Evolutionary conservation across 495 filamentous ascomycete species (phyloP).

Genomic region (Bombardia bombarda): DNA sequence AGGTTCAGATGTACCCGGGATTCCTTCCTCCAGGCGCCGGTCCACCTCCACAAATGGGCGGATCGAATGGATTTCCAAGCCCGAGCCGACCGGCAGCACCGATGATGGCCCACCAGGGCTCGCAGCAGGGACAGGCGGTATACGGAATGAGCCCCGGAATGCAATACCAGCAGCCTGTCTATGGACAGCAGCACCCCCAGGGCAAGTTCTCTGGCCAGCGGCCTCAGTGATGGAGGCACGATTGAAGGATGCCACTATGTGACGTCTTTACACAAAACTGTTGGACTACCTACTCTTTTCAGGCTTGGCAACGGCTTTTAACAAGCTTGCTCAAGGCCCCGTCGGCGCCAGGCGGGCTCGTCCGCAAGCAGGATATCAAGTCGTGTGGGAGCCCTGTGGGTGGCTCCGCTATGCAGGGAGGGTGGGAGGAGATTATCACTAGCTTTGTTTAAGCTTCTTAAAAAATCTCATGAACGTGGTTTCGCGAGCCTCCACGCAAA

Average conservation of each 20-base stretch:
- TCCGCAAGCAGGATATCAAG: neutral
- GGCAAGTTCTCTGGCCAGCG: slow-evolving; percentile 49
- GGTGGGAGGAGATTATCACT: slow-evolving; percentile 10
- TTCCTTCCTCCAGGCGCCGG: slow-evolving; percentile 55
- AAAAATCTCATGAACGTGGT: slow-evolving; percentile 1
- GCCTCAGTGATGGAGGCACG: slow-evolving; percentile 16
- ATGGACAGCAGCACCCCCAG: slow-evolving; percentile 53
- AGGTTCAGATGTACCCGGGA: slow-evolving; percentile 64
- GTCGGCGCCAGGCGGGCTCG: neutral
- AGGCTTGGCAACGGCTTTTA: slow-evolving; percentile 4
- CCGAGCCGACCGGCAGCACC: slow-evolving; percentile 69
- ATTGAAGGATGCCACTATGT: neutral
- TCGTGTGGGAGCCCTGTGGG: neutral
- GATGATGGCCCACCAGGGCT: slow-evolving; percentile 68
- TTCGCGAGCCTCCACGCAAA: slow-evolving; percentile 4
- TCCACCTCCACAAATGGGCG: slow-evolving; percentile 52
- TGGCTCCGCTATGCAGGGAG: slow-evolving; percentile 9
- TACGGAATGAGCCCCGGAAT: slow-evolving; percentile 59
- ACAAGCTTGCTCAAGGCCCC: slow-evolving; percentile 1
- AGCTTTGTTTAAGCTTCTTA: slow-evolving; percentile 11
- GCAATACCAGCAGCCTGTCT: slow-evolving; percentile 61
- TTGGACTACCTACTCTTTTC: slow-evolving; percentile 5
- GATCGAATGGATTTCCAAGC: slow-evolving; percentile 73
- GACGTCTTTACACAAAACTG: neutral
- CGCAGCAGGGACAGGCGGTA: slow-evolving; percentile 63